Percentiles rank a stretch among this genome's conserved stretches.
Evolutionary conservation across 768 basidiomycete genomes (phyloP).

Genomic region (Melanogaster broomeanus): DNA sequence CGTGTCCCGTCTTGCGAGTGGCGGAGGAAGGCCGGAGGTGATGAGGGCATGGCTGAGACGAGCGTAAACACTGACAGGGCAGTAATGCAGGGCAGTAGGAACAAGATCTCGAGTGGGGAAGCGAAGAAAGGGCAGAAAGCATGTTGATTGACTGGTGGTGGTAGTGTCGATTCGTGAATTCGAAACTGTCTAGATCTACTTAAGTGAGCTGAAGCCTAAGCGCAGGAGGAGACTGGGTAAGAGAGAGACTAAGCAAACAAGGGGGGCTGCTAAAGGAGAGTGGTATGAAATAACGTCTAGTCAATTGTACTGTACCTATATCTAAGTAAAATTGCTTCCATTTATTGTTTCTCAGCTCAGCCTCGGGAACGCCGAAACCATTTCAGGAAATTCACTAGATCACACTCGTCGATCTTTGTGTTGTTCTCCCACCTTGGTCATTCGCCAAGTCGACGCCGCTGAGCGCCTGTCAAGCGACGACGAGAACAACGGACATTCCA

Average conservation of each 20-base stretch:
- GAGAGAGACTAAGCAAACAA: constrained; percentile 1
- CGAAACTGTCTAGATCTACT: not conserved
- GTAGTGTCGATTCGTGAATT: not conserved
- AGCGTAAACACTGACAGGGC: constrained; percentile 9
- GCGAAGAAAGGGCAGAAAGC: not conserved
- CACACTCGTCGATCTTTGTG: not conserved
- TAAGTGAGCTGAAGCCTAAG: not conserved
- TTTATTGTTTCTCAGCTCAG: not conserved
- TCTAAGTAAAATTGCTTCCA: not conserved
- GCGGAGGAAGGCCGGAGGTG: constrained; percentile 4
- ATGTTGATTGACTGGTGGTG: not conserved
- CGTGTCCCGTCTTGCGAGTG: constrained; percentile 22
- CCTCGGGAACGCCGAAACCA: not conserved
- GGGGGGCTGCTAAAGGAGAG: constrained; percentile 4
- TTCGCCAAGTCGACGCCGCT: not conserved
- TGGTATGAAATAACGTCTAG: not conserved
- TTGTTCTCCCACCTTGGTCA: not conserved
- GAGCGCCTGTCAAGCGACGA: not conserved
- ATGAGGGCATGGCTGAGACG: constrained; percentile 6
- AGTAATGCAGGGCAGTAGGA: constrained; percentile 7
- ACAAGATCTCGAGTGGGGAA: not conserved
- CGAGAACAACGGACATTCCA: not conserved
- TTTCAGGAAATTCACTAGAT: too few species aligned
- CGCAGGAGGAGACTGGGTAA: not conserved
- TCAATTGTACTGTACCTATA: not conserved